phyloP scores from a whole-genome alignment of 1,284 basidiomycete species.

The Fomes fomentarius region DNA sequence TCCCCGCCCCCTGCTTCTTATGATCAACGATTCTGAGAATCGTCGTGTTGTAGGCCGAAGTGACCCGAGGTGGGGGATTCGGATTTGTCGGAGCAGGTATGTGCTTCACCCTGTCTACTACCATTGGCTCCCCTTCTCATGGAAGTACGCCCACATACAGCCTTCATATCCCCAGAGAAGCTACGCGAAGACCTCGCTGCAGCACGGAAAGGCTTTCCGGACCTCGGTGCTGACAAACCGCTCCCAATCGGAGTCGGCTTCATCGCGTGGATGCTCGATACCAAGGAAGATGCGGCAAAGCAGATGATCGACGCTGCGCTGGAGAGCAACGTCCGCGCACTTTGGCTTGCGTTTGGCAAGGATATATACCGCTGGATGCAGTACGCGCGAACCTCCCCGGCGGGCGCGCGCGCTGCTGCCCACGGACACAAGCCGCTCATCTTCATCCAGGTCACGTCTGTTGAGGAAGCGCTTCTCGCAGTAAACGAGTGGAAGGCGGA shows the following conservation, averaged over 20 bases:
- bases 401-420: slow-evolving; percentile 34
- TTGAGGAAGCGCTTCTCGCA: slow-evolving; percentile 61
- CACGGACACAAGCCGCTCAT: slow-evolving; percentile 57
- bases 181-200: slow-evolving; percentile 52
- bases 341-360: slow-evolving; percentile 76
- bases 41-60: slow-evolving; percentile 39
- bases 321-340: slow-evolving; percentile 56
- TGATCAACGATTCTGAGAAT: neutral
- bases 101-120: slow-evolving; percentile 4
- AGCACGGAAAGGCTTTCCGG: slow-evolving; percentile 44
- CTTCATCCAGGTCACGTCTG: slow-evolving; percentile 64
- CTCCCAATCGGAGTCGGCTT: slow-evolving; percentile 77
- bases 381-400: slow-evolving; percentile 57
- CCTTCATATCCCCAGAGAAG: slow-evolving; percentile 35
- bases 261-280: slow-evolving; percentile 71
- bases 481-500: slow-evolving; percentile 67
- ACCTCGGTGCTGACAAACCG: slow-evolving; percentile 34
- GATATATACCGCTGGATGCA: slow-evolving; percentile 63
- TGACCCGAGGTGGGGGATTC: slow-evolving; percentile 67
- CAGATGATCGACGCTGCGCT: slow-evolving; percentile 55
- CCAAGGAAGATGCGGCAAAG: slow-evolving; percentile 39
- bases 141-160: neutral
- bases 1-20: neutral
- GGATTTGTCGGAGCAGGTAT: slow-evolving; percentile 68
- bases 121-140: too few relatives aligned